Evolutionary conservation across 1,284 basidiomycete species (phyloP), one percentile per base, ranked within the genome.

Genomic region (Caloboletus inedulis): DNA sequence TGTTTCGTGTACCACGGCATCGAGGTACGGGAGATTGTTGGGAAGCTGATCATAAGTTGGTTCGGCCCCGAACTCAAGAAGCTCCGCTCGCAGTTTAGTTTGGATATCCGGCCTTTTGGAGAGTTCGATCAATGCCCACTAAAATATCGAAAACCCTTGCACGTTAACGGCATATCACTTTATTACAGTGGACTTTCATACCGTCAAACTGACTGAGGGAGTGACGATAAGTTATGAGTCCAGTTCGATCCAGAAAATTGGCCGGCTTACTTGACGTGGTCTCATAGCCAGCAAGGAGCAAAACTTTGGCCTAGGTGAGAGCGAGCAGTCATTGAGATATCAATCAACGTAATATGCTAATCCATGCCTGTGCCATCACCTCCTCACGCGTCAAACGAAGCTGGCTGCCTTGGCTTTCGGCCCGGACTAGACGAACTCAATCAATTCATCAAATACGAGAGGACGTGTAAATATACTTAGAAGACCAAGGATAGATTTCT

Each of bases 401-500:
- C 16, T 49, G 51, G 1, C 48, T 25, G 0, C 5, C 43, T 19
- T 46, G 49, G 23, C 16, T 53, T 36, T 63, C 64, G 2, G 58
- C 58, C 46, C 27, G 55, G 6, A 65, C 65, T 65, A 18, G 4
- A 47, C 23, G 18, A 29, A 23, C 2, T 47, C 4, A 48, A 34
- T 31, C 18, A 19, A 47, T 7, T 7, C 8, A 4, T 21, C 25
- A 47, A 39, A 30, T 5, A 9, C 12, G 14, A 7, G 10, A 45
- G n/a, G n/a, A 23, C 3, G 14, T 7, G 18, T 16, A 14, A 7
- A 43, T 21, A 31, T 55, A 62, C 62, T 49, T 4, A 66, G 47
- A 48, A 60, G 41, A 31, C 63, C 56, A 49, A 84, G 78, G 54
- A 84, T 74, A 4, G 78, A 81, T 52, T 74, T 78, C 12, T 78